Evolutionary conservation across 2,329 filamentous ascomycete species (phyloP).

Genomic region (Ascochyta clinopodiicola): DNA sequence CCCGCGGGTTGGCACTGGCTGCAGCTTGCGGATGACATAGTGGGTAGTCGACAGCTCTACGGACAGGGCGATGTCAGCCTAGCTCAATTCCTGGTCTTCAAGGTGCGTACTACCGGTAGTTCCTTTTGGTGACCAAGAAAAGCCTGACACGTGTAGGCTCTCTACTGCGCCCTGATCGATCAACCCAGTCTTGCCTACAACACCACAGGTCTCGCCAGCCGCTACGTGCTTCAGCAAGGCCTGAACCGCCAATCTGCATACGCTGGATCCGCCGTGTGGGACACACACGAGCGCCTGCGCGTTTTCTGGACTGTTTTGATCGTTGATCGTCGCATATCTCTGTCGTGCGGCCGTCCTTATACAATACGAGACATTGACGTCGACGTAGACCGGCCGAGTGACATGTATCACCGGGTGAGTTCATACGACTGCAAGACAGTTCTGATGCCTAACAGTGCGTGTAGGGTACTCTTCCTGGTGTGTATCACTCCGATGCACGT

Average conservation of each 20-base stretch:
- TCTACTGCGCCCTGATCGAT: constrained; percentile 36
- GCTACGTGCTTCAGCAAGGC: constrained; percentile 36
- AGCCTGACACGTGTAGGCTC: constrained; percentile 22
- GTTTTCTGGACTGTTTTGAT: constrained; percentile 41
- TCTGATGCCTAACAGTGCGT: background rate
- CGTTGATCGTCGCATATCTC: constrained; percentile 37
- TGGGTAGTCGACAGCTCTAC: constrained; percentile 33
- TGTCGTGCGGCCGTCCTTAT: constrained; percentile 41
- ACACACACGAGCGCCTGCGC: constrained; percentile 32
- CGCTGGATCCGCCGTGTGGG: constrained; percentile 18
- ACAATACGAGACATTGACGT: constrained; percentile 38
- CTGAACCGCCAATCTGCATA: constrained; percentile 37
- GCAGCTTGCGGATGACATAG: constrained; percentile 34
- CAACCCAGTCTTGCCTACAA: constrained; percentile 38
- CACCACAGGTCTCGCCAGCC: constrained; percentile 38
- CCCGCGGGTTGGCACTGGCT: constrained; percentile 41
- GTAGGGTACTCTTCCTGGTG: background rate
- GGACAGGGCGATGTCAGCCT: constrained; percentile 32
- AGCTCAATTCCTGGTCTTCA: constrained; percentile 37
- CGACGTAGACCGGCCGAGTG: constrained; percentile 32
- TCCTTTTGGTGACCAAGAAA: no score
- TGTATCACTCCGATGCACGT: background rate
- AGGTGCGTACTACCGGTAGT: constrained; percentile 35
- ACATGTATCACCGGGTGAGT: constrained; percentile 29
- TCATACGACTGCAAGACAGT: background rate